These are phyloP conservation scores for Hemisphaericaspora subhashii DNA, from an alignment of 1,139 yeast species.

Conservation along the genomic window DNA sequence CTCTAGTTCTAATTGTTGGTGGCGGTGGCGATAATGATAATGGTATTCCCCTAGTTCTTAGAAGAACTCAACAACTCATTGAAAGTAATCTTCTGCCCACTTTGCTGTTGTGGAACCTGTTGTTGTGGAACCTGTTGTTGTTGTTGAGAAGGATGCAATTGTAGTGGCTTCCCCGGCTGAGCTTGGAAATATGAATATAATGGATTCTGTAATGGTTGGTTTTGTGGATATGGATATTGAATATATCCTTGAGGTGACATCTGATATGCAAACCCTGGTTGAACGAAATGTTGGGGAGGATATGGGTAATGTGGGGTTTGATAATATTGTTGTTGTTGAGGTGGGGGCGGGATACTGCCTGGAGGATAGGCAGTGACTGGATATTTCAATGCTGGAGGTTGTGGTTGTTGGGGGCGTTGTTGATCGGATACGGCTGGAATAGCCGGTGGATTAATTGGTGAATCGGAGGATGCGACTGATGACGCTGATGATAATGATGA, in stretches of 20 bases:
- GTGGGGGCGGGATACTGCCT: conserved; percentile 13
- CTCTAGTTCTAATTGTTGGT: background rate
- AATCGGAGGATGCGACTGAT: conserved; percentile 8
- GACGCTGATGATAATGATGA: conserved; percentile 9
- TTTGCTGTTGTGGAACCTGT: conserved; percentile 8
- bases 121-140: conserved; percentile 5
- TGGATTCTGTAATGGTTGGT: conserved; percentile 6
- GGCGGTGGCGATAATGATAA: no score
- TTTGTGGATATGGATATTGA: conserved; percentile 12
- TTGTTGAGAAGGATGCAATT: no score
- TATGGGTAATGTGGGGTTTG: conserved; percentile 14
- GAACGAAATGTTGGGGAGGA: conserved; percentile 17
- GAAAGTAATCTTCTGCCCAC: conserved; percentile 42
- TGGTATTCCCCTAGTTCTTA: conserved; percentile 20
- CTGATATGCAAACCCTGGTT: conserved; percentile 32
- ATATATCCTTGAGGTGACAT: conserved; percentile 34
- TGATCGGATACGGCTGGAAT: conserved; percentile 2
- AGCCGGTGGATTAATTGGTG: conserved; percentile 10
- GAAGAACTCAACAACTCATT: conserved; percentile 43
- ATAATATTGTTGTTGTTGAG: conserved; percentile 8
- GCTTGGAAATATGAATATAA: conserved; percentile 11
- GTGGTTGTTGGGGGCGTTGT: background rate
- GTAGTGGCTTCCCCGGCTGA: conserved; percentile 12
- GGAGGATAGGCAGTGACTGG: conserved; percentile 34
- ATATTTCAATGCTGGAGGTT: conserved; percentile 21